These are phyloP conservation scores for Lunularia cruciata DNA, from an alignment of 225 moss, liverwort and hornwort genomes.

Conservation along the genomic window DNA sequence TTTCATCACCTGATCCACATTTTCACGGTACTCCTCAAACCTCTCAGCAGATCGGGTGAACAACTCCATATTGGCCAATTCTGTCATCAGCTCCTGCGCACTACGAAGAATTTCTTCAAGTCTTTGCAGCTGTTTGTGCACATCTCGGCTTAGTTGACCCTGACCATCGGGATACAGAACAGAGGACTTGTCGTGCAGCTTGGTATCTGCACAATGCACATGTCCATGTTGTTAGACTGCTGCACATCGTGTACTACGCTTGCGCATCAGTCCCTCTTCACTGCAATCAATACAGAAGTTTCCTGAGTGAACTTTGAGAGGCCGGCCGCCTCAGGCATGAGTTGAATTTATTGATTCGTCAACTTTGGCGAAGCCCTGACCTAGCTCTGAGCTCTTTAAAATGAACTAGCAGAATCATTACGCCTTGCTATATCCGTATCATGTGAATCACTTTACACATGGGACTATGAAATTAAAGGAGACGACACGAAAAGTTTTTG, in stretches of 20 bases:
- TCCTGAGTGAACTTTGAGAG: neutral
- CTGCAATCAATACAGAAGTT: neutral
- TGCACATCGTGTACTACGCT: neutral
- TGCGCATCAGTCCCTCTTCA: neutral
- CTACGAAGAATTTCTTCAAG: constrained; percentile 13
- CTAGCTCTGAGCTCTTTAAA: neutral
- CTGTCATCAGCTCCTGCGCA: constrained; percentile 17
- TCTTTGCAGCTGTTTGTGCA: constrained; percentile 7
- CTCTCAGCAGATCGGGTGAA: constrained; percentile 2
- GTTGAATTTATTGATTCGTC: neutral
- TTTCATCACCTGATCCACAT: neutral
- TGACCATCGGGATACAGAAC: constrained; percentile 7
- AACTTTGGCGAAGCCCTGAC: neutral
- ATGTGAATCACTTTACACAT: too few relatives aligned
- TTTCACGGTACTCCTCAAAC: neutral
- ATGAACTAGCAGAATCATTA: neutral
- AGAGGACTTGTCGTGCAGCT: constrained; percentile 8
- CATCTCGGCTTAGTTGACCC: neutral
- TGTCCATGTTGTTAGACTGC: neutral
- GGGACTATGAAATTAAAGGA: too few relatives aligned
- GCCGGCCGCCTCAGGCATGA: neutral
- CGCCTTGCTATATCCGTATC: too few relatives aligned
- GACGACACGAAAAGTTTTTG: too few relatives aligned
- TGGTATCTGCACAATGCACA: neutral
- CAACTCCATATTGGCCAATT: neutral